Conservation (phyloP, 164 flowering plant genomes). For the Aristolochia contorta region DNA sequence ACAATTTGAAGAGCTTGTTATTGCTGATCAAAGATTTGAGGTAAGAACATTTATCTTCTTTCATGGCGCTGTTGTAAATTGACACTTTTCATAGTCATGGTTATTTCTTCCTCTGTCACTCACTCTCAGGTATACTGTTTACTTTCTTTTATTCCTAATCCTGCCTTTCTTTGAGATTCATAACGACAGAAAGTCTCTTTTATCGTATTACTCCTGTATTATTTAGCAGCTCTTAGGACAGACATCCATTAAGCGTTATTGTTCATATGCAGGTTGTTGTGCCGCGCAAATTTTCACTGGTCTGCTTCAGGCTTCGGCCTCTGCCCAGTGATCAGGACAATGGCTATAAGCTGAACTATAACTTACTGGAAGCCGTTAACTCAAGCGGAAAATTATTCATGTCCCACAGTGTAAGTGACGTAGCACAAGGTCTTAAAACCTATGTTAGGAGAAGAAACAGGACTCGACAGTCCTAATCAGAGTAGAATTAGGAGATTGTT, state of each 20-base stretch:
- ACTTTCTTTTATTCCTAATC: background rate
- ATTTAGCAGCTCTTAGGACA: background rate
- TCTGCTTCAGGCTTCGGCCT: conserved; percentile 69
- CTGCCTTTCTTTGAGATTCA: too few relatives aligned
- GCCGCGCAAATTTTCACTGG: conserved; percentile 66
- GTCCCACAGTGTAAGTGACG: too few relatives aligned
- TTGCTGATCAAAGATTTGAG: conserved; percentile 72
- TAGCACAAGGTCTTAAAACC: too few relatives aligned
- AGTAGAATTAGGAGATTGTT: too few relatives aligned
- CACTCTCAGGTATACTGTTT: background rate
- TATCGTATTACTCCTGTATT: too few relatives aligned
- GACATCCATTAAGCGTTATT: background rate
- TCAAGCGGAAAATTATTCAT: conserved; percentile 62
- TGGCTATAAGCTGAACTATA: conserved; percentile 47
- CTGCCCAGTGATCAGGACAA: conserved; percentile 21
- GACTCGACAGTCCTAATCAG: too few relatives aligned
- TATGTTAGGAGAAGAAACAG: too few relatives aligned
- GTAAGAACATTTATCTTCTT: conserved; percentile 22
- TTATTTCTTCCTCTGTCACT: background rate
- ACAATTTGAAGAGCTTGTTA: conserved; percentile 64
- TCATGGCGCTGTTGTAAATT: too few relatives aligned
- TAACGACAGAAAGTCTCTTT: background rate
- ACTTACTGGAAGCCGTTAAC: conserved; percentile 63
- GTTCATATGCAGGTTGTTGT: conserved; percentile 42
- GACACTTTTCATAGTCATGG: too few relatives aligned